Conservation (phyloP, 2,329 filamentous ascomycete species). For the Alternaria burnsii region DNA sequence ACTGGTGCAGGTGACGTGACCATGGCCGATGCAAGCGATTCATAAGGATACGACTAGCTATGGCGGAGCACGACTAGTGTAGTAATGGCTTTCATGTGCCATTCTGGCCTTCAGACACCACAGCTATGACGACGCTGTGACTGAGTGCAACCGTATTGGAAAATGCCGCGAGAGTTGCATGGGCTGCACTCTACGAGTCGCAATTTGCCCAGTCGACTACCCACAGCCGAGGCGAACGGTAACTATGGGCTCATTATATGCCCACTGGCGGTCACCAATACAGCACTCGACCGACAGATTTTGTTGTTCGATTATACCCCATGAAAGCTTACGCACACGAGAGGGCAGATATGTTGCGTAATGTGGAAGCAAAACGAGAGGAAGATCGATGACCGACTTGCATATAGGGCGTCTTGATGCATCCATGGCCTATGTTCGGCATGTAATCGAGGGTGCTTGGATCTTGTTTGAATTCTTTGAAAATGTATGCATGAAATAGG, state of each 20-base stretch:
- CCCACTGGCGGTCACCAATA: not conserved
- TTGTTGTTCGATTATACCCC: slow-evolving; percentile 7
- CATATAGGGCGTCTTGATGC: slow-evolving; percentile 5
- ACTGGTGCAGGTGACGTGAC: slow-evolving; percentile 39
- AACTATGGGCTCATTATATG: not conserved
- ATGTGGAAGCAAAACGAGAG: not conserved
- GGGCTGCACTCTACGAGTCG: slow-evolving; percentile 1
- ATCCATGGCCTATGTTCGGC: not conserved
- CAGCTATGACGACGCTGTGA: not conserved
- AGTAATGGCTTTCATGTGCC: slow-evolving; percentile 1
- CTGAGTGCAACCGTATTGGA: not conserved
- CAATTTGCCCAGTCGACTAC: not conserved
- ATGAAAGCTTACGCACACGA: not conserved
- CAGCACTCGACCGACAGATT: not conserved
- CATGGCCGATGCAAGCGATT: slow-evolving; percentile 42
- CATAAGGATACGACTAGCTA: not conserved
- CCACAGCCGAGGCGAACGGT: not conserved
- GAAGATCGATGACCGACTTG: slow-evolving; percentile 3
- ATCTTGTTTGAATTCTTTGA: not conserved
- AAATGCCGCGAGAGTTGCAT: not conserved
- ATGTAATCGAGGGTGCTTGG: slow-evolving; percentile 1
- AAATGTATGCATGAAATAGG: slow-evolving; percentile 5
- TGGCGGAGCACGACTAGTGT: not conserved
- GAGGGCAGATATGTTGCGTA: not conserved
- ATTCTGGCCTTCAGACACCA: not conserved